Percentiles rank a stretch among this genome's conserved stretches.
Evolutionary conservation across 2,329 filamentous ascomycete species (phyloP).

Genomic region (Clarireedia homoeocarpa): DNA sequence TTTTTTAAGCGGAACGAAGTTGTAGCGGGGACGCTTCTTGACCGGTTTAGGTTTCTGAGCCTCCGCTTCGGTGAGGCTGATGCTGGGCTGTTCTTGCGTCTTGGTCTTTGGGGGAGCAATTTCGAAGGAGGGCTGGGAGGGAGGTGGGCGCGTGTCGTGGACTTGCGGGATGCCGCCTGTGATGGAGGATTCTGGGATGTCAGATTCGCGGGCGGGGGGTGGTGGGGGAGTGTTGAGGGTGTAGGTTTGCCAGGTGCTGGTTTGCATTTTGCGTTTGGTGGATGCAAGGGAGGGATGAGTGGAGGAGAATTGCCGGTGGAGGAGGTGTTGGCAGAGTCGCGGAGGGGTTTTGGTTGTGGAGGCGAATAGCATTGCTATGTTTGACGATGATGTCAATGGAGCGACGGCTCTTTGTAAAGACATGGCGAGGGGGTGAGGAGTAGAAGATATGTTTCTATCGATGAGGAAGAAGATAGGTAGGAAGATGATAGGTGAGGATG

Average conservation of each 20-base stretch:
- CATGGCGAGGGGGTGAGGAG: slow-evolving; percentile 16
- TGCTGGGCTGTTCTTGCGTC: slow-evolving; percentile 29
- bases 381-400: slow-evolving; percentile 27
- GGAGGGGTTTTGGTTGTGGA: slow-evolving; percentile 25
- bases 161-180: slow-evolving; percentile 36
- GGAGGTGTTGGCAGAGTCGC: slow-evolving; percentile 32
- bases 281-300: slow-evolving; percentile 35
- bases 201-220: slow-evolving; percentile 46
- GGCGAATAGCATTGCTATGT: slow-evolving; percentile 25
- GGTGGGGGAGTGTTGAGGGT: slow-evolving; percentile 38
- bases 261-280: slow-evolving; percentile 56
- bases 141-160: slow-evolving; percentile 40
- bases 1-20: slow-evolving; percentile 76
- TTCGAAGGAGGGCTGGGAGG: slow-evolving; percentile 30
- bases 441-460: not conserved
- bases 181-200: slow-evolving; percentile 54
- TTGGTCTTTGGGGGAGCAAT: slow-evolving; percentile 1
- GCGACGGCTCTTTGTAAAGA: slow-evolving; percentile 23
- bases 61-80: slow-evolving; percentile 52
- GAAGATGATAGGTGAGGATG: not conserved
- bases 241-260: slow-evolving; percentile 56
- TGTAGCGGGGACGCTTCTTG: slow-evolving; percentile 47
- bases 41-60: slow-evolving; percentile 57
- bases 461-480: not conserved
- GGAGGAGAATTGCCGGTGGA: slow-evolving; percentile 39